Evolutionary conservation across 192 early-diverging fungal genomes (phyloP).

Genomic region (Backusella tarrabulga): DNA sequence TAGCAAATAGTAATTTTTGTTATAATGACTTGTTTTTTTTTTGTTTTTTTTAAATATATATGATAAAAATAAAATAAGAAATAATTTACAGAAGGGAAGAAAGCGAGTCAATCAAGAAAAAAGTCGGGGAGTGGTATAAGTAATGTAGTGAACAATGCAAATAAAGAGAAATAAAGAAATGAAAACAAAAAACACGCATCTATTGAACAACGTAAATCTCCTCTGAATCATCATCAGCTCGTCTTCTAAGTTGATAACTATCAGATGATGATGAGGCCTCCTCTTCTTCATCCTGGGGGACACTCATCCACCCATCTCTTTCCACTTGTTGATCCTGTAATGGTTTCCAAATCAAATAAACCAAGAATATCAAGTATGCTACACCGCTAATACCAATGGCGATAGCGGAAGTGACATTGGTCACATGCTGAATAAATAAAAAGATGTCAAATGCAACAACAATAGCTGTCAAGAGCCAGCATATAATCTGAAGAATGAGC

Average conservation of each 20-base stretch:
- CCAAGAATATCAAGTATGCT: neutral
- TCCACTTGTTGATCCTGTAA: neutral
- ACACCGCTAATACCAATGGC: neutral
- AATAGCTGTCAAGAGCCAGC: slow-evolving; percentile 1
- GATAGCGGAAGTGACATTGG: neutral
- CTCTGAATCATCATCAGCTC: neutral
- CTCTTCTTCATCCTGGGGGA: slow-evolving; percentile 4
- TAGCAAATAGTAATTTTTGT: neutral
- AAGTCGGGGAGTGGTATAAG: neutral
- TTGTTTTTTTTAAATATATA: neutral
- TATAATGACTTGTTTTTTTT: neutral
- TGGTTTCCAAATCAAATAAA: slow-evolving; percentile 15
- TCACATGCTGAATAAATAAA: slow-evolving; percentile 18
- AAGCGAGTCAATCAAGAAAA: neutral
- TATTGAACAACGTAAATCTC: slow-evolving; percentile 6
- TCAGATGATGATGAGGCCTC: neutral
- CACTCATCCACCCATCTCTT: slow-evolving; percentile 10
- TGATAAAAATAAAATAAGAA: neutral
- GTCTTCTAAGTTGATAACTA: neutral
- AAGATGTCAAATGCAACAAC: slow-evolving; percentile 24
- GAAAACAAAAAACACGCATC: neutral
- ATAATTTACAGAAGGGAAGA: neutral
- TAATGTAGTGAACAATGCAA: slow-evolving; percentile 1
- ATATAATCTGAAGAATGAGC: neutral
- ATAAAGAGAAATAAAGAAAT: neutral